A percentile compares a stretch with the other conserved stretches of the same genome.
These are phyloP conservation scores for Saturnispora mendoncae DNA, from an alignment of 805 yeast genomes.

Conservation along the genomic window DNA sequence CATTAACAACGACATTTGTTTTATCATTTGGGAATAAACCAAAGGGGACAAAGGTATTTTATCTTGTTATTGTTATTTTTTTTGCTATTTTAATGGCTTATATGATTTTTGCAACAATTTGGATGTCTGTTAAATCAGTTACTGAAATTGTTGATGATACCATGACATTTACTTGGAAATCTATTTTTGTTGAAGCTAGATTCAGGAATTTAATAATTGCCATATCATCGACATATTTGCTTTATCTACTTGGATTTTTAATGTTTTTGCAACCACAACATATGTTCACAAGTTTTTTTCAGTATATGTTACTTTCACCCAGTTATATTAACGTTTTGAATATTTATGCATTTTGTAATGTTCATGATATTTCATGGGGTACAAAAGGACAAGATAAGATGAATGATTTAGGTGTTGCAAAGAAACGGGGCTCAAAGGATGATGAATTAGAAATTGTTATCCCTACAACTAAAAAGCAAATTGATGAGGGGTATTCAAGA, in stretches of 20 bases:
- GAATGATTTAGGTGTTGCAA: slow-evolving; percentile 78
- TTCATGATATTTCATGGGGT: slow-evolving; percentile 97
- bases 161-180: slow-evolving; percentile 32
- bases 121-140: slow-evolving; percentile 59
- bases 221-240: slow-evolving; percentile 69
- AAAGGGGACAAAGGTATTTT: slow-evolving; percentile 74
- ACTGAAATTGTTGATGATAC: slow-evolving; percentile 31
- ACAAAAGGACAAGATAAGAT: slow-evolving; percentile 76
- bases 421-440: slow-evolving; percentile 39
- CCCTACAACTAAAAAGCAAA: slow-evolving; percentile 69
- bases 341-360: slow-evolving; percentile 92
- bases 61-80: slow-evolving; percentile 61
- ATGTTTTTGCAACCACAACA: slow-evolving; percentile 87
- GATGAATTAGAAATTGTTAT: slow-evolving; percentile 62
- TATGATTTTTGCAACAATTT: slow-evolving; percentile 80
- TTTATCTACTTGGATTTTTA: slow-evolving; percentile 71
- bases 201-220: slow-evolving; percentile 88
- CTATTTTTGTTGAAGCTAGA: slow-evolving; percentile 55
- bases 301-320: slow-evolving; percentile 78
- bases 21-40: slow-evolving; percentile 93
- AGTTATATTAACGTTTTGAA: slow-evolving; percentile 84
- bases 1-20: slow-evolving; percentile 77
- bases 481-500: slow-evolving; percentile 63
- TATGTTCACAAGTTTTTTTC: slow-evolving; percentile 79
- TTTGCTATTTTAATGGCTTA: slow-evolving; percentile 87